Conservation (phyloP, 768 basidiomycete genomes). For the Boletales sp. region DNA sequence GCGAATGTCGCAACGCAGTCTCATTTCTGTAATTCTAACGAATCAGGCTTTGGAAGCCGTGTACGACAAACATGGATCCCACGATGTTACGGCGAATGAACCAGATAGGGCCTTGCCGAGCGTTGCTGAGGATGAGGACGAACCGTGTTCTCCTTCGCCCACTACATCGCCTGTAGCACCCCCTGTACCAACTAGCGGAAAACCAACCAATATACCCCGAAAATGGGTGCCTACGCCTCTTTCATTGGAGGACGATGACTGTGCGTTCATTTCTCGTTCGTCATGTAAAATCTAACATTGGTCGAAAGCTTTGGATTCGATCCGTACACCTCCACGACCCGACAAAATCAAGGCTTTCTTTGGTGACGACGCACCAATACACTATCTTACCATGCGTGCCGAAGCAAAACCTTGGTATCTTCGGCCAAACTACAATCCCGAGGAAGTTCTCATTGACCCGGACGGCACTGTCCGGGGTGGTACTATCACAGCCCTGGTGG, state of each 20-base stretch:
- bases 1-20: slow-evolving; percentile 43
- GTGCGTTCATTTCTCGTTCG: not conserved
- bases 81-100: slow-evolving; percentile 9
- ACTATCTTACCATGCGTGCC: slow-evolving; percentile 37
- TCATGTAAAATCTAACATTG: not conserved
- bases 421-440: slow-evolving; percentile 48
- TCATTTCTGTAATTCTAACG: slow-evolving; percentile 25
- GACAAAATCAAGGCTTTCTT: slow-evolving; percentile 49
- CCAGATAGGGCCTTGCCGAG: slow-evolving; percentile 10
- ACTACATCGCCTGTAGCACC: slow-evolving; percentile 3
- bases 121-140: slow-evolving; percentile 5
- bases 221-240: not conserved
- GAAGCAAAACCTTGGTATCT: slow-evolving; percentile 58
- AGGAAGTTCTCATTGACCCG: slow-evolving; percentile 59
- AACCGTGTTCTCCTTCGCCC: not conserved
- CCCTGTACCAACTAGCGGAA: slow-evolving; percentile 11
- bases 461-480: slow-evolving; percentile 63
- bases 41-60: slow-evolving; percentile 17
- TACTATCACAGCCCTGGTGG: slow-evolving; percentile 56
- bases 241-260: slow-evolving; percentile 17
- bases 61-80: slow-evolving; percentile 10
- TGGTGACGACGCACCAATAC: slow-evolving; percentile 47
- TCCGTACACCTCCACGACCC: slow-evolving; percentile 18
- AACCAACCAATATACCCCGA: not conserved
- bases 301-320: slow-evolving; percentile 11